Evolutionary conservation across 129 eudicot genomes (phyloP).

Genomic region (Silybum marianum): DNA sequence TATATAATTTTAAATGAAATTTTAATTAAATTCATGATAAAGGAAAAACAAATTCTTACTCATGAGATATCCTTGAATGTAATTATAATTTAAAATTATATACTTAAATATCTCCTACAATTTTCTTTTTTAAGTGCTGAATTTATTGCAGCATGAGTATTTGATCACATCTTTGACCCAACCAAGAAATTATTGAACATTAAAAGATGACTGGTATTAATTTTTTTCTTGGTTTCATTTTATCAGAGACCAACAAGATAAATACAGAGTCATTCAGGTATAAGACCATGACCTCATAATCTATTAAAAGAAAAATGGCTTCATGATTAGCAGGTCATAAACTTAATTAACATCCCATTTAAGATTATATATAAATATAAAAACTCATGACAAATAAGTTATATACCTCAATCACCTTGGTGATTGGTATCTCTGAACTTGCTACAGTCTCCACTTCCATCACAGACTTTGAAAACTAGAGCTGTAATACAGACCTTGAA

Average conservation of each 20-base stretch:
- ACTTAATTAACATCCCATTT: too few relatives aligned
- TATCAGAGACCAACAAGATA: not conserved
- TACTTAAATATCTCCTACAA: not conserved
- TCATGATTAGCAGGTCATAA: not conserved
- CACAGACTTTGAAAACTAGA: conserved; percentile 10
- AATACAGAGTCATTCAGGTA: not conserved
- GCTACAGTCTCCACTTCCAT: conserved; percentile 66
- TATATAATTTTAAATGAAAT: not conserved
- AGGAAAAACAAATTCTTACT: not conserved
- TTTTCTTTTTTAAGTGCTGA: not conserved
- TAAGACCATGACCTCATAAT: not conserved
- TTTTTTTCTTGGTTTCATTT: not conserved
- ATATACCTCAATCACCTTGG: conserved; percentile 51
- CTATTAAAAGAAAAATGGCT: not conserved
- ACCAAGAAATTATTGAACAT: conserved; percentile 2
- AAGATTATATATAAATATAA: not conserved
- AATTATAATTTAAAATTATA: too few relatives aligned
- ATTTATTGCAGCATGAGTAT: not conserved
- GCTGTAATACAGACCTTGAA: conserved; percentile 16
- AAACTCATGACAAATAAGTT: not conserved
- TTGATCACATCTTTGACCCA: conserved; percentile 14
- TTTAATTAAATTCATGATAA: not conserved
- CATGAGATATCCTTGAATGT: too few relatives aligned
- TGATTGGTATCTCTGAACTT: conserved; percentile 56
- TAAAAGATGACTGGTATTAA: not conserved